phyloP scores from a whole-genome alignment of 2,329 filamentous ascomycete genomes.

The Venturia effusa region DNA sequence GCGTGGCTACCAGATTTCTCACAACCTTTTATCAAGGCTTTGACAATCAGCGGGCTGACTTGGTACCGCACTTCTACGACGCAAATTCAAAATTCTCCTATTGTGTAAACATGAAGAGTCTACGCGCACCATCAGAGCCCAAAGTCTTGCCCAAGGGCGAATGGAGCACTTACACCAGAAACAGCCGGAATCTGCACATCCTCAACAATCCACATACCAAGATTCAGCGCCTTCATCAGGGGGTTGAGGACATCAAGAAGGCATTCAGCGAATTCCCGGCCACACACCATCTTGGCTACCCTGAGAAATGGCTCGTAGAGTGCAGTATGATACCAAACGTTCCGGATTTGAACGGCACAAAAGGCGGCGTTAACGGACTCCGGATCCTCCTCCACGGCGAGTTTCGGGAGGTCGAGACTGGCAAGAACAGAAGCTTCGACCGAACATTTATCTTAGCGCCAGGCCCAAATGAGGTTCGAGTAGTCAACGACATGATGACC shows the following conservation, averaged over 20 bases:
- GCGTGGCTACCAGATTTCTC: slow-evolving; percentile 67
- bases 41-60: slow-evolving; percentile 56
- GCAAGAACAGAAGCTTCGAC: slow-evolving; percentile 60
- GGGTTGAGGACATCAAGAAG: slow-evolving; percentile 55
- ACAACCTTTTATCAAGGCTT: slow-evolving; percentile 63
- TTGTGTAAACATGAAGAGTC: slow-evolving; percentile 54
- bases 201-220: slow-evolving; percentile 51
- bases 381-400: slow-evolving; percentile 73
- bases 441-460: slow-evolving; percentile 72
- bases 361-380: slow-evolving; percentile 60
- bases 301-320: slow-evolving; percentile 71
- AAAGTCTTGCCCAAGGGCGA: slow-evolving; percentile 28
- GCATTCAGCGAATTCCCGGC: slow-evolving; percentile 60
- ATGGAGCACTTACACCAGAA: slow-evolving; percentile 67
- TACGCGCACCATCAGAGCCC: slow-evolving; percentile 32
- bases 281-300: slow-evolving; percentile 63
- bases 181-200: slow-evolving; percentile 66
- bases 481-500: slow-evolving; percentile 69
- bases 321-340: slow-evolving; percentile 65
- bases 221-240: slow-evolving; percentile 47
- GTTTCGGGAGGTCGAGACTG: slow-evolving; percentile 63
- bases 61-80: slow-evolving; percentile 64
- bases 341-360: slow-evolving; percentile 52
- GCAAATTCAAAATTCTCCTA: slow-evolving; percentile 64
- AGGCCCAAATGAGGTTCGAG: slow-evolving; percentile 53